phyloP scores from a whole-genome alignment of 805 yeast species.

The Wickerhamomyces mucosus region DNA sequence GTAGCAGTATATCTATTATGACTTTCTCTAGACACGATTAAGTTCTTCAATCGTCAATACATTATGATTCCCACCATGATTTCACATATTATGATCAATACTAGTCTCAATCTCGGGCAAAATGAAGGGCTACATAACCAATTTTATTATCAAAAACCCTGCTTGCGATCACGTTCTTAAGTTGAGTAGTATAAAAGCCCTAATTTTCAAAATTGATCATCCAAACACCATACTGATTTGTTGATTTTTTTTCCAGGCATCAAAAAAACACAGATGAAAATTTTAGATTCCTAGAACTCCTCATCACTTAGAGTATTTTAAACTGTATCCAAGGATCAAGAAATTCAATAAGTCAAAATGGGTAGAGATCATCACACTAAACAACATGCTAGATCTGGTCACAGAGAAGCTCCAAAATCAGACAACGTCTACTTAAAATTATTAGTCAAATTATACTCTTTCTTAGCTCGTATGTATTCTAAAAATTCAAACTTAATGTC shows the following conservation, averaged over 20 bases:
- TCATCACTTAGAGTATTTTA: neutral
- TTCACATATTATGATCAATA: no score
- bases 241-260: no score
- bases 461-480: constrained; percentile 95
- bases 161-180: no score
- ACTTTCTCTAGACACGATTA: no score
- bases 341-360: constrained; percentile 53
- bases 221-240: constrained; percentile 6
- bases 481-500: neutral
- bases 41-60: no score
- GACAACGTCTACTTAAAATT: constrained; percentile 98
- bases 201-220: constrained; percentile 2
- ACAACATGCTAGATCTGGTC: constrained; percentile 93
- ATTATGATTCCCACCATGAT: no score
- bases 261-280: no score
- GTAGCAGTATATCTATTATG: neutral
- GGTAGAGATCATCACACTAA: constrained; percentile 96
- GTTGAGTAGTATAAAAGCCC: no score
- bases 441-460: constrained; percentile 96
- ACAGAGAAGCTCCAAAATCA: constrained; percentile 99
- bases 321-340: no score
- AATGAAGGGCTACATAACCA: no score
- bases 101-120: no score
- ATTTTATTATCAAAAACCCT: no score
- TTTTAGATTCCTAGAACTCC: constrained; percentile 1